phyloP scores from a whole-genome alignment of 495 filamentous ascomycete genomes.

The Podospora conica region DNA sequence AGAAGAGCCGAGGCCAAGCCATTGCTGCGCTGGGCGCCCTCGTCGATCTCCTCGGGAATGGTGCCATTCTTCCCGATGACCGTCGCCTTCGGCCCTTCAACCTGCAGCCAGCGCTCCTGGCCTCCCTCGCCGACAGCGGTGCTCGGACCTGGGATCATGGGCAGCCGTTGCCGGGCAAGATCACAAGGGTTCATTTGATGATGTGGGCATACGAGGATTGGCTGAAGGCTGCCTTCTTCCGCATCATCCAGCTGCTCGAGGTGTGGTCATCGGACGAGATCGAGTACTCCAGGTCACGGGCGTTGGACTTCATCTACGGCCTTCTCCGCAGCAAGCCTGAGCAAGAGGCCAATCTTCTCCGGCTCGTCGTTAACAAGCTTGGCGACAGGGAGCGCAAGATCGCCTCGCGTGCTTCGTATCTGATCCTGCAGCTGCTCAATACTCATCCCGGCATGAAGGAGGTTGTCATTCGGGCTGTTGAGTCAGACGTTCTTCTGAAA shows the following conservation, averaged over 20 bases:
- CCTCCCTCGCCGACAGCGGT: constrained; percentile 53
- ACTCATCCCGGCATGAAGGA: constrained; percentile 90
- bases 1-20: constrained; percentile 87
- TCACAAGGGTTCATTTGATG: constrained; percentile 71
- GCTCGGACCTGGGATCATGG: constrained; percentile 56
- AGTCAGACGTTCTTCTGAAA: constrained; percentile 79
- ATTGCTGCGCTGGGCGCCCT: constrained; percentile 85
- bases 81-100: constrained; percentile 73
- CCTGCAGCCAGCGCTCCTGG: constrained; percentile 70
- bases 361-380: constrained; percentile 90
- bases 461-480: constrained; percentile 73
- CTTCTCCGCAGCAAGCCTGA: constrained; percentile 92
- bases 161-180: constrained; percentile 59
- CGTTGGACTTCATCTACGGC: constrained; percentile 82
- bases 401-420: constrained; percentile 82
- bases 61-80: constrained; percentile 73
- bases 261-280: constrained; percentile 90
- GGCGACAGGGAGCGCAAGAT: constrained; percentile 93
- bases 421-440: constrained; percentile 81
- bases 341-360: constrained; percentile 89
- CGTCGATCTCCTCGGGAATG: constrained; percentile 88
- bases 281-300: constrained; percentile 77
- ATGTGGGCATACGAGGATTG: constrained; percentile 92
- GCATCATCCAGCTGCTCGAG: constrained; percentile 82
- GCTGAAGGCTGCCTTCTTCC: constrained; percentile 87